Evolutionary conservation across 805 yeast species (phyloP).

Genomic region (Komagataella phaffii): DNA sequence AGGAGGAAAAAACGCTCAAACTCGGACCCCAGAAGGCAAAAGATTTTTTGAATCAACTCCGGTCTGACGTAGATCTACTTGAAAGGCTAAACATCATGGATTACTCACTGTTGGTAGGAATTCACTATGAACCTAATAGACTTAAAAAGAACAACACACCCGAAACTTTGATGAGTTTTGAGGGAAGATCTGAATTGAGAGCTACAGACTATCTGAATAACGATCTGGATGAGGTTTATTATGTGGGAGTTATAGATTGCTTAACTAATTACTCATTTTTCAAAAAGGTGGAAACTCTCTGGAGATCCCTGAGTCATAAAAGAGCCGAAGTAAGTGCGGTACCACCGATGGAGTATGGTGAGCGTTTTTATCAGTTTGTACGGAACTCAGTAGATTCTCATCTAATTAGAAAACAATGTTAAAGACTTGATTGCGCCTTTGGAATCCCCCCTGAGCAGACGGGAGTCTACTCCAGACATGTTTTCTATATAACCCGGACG

Average conservation of each 20-base stretch:
- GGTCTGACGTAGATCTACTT: slow-evolving; percentile 60
- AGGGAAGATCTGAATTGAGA: slow-evolving; percentile 5
- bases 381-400: slow-evolving; percentile 7
- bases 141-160: slow-evolving; percentile 38
- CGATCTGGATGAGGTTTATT: slow-evolving; percentile 61
- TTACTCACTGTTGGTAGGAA: slow-evolving; percentile 79
- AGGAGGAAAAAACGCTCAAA: slow-evolving; percentile 44
- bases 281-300: slow-evolving; percentile 75
- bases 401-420: not conserved
- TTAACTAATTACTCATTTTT: slow-evolving; percentile 65
- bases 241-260: slow-evolving; percentile 90
- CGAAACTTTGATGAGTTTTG: not conserved
- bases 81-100: slow-evolving; percentile 85
- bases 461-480: too few relatives aligned
- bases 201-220: slow-evolving; percentile 35
- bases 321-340: slow-evolving; percentile 71
- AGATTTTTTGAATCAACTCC: slow-evolving; percentile 55
- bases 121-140: slow-evolving; percentile 39
- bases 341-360: slow-evolving; percentile 86
- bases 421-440: not conserved
- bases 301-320: slow-evolving; percentile 62
- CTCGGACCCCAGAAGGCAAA: slow-evolving; percentile 63
- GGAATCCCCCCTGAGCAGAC: too few relatives aligned
- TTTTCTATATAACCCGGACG: too few relatives aligned
- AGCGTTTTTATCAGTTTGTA: slow-evolving; percentile 68